A percentile compares a stretch with the other conserved stretches of the same genome.
These are phyloP conservation scores for Porphyrellus cyaneotinctus DNA, from an alignment of 768 basidiomycete species.

Conservation along the genomic window DNA sequence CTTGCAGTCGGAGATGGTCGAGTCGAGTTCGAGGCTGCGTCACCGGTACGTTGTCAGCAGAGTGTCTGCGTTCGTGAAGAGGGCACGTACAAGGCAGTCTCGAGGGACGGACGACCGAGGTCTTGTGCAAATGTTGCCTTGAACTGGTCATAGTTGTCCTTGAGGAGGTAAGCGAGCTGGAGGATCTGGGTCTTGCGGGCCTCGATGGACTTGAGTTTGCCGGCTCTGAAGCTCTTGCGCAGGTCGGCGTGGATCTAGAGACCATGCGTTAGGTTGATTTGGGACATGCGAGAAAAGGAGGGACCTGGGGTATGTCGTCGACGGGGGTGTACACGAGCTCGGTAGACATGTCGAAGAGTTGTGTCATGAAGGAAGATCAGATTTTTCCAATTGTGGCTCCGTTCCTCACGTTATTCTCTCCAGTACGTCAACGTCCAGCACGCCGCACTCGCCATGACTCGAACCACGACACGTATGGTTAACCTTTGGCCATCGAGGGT, in stretches of 20 bases:
- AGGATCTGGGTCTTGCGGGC: slow-evolving; percentile 74
- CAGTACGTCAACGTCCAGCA: too few species aligned
- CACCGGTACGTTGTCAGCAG: neutral
- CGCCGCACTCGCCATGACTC: too few species aligned
- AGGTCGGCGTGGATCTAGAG: slow-evolving; percentile 55
- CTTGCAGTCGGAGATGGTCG: slow-evolving; percentile 52
- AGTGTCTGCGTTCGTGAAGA: slow-evolving; percentile 12
- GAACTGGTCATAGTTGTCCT: slow-evolving; percentile 66
- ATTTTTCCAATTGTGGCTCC: too few species aligned
- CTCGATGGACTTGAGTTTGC: slow-evolving; percentile 61
- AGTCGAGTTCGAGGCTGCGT: slow-evolving; percentile 57
- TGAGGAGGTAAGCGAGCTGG: slow-evolving; percentile 66
- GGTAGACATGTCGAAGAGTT: slow-evolving; percentile 17
- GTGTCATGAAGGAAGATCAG: too few species aligned
- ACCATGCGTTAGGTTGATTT: neutral
- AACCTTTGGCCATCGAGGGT: neutral
- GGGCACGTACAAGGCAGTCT: slow-evolving; percentile 47
- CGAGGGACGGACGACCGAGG: slow-evolving; percentile 58
- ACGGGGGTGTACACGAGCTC: slow-evolving; percentile 45
- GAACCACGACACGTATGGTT: too few species aligned
- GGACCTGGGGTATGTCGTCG: slow-evolving; percentile 50
- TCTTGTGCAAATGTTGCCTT: slow-evolving; percentile 56
- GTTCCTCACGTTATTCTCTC: too few species aligned
- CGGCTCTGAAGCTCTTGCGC: slow-evolving; percentile 54
- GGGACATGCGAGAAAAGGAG: neutral